Evolutionary conservation across 75 land plant species (phyloP).

Genomic region (Picea sitchensis): DNA sequence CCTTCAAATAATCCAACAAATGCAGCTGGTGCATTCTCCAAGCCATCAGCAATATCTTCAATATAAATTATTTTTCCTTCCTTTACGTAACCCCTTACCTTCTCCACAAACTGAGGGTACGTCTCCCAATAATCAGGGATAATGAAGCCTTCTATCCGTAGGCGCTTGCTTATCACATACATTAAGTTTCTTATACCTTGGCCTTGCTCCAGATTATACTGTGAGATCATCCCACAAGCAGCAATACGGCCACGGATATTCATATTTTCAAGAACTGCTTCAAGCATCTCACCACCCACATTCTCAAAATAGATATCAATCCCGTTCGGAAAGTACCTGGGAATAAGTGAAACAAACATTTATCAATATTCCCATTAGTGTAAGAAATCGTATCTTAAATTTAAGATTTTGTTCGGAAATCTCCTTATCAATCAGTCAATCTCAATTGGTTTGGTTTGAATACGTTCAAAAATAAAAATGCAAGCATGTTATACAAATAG

Average conservation of each 20-base stretch:
- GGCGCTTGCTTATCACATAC: slow-evolving; percentile 15
- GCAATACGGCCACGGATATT: slow-evolving; percentile 39
- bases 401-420: no score
- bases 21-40: slow-evolving; percentile 44
- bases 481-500: no score
- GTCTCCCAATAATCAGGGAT: slow-evolving; percentile 18
- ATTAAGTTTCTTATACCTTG: slow-evolving; percentile 27
- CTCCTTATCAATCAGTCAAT: no score
- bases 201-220: slow-evolving; percentile 22
- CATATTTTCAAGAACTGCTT: slow-evolving; percentile 41
- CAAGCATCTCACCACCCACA: slow-evolving; percentile 45
- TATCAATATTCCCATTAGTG: no score
- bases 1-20: slow-evolving; percentile 37
- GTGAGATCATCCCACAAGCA: slow-evolving; percentile 48
- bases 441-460: no score
- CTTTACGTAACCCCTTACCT: slow-evolving; percentile 14
- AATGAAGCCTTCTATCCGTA: slow-evolving; percentile 40
- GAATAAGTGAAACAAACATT: no score
- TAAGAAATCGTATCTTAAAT: no score
- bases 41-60: slow-evolving; percentile 33
- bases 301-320: no score
- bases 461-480: no score
- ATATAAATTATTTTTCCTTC: slow-evolving; percentile 33
- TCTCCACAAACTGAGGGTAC: slow-evolving; percentile 28
- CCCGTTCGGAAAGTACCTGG: no score